These are phyloP conservation scores for Aureobasidium musti DNA, from an alignment of 2,329 filamentous ascomycete species.

Conservation along the genomic window DNA sequence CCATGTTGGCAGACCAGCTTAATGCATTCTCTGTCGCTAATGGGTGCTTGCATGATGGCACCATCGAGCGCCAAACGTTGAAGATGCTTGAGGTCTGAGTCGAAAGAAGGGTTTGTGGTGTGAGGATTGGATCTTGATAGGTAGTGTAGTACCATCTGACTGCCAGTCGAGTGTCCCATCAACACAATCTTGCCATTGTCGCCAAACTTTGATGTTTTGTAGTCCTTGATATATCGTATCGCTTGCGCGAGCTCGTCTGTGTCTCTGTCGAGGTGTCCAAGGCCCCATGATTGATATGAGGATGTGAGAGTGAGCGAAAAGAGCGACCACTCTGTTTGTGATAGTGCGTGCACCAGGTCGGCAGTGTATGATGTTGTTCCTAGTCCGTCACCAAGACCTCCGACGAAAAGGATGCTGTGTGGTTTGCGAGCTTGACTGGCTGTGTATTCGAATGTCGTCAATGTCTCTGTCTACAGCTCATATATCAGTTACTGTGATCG, in stretches of 20 bases:
- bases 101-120: conserved; percentile 30
- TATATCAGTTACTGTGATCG: neutral
- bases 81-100: conserved; percentile 32
- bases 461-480: conserved; percentile 42
- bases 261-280: conserved; percentile 44
- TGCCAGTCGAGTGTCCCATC: conserved; percentile 36
- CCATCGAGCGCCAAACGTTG: conserved; percentile 33
- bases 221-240: conserved; percentile 37
- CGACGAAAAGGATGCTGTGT: conserved; percentile 37
- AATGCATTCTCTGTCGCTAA: conserved; percentile 35
- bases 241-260: conserved; percentile 43
- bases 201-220: conserved; percentile 37
- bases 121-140: conserved; percentile 35
- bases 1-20: conserved; percentile 32
- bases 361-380: conserved; percentile 36
- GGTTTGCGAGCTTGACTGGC: conserved; percentile 36
- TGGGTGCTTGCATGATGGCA: conserved; percentile 37
- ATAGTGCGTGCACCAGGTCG: conserved; percentile 34
- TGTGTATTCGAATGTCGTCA: conserved; percentile 47
- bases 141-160: conserved; percentile 35
- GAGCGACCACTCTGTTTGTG: conserved; percentile 34
- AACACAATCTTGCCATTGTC: conserved; percentile 32
- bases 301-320: conserved; percentile 35
- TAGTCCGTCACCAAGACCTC: conserved; percentile 37
- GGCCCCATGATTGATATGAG: conserved; percentile 42